phyloP scores from a whole-genome alignment of 371 early-diverging fungal genomes.

The Nematocida sp. region DNA sequence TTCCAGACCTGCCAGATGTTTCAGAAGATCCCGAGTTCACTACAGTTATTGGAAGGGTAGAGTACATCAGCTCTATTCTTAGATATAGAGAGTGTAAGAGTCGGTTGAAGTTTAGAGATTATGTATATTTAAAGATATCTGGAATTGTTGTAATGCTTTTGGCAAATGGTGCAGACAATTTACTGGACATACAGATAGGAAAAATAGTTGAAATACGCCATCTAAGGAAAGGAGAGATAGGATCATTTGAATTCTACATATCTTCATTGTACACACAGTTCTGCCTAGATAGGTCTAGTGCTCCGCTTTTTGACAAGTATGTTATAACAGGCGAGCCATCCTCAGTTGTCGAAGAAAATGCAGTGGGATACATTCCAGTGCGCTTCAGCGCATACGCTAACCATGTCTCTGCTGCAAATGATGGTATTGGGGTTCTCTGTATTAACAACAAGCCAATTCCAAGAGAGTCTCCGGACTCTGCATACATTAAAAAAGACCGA shows the following conservation, averaged over 20 bases:
- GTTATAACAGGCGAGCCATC: conserved; percentile 1
- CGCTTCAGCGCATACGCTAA: conserved; percentile 10
- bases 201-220: conserved; percentile 58
- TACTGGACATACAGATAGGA: conserved; percentile 60
- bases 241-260: conserved; percentile 58
- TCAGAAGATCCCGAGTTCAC: conserved; percentile 44
- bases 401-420: not conserved
- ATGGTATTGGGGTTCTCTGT: conserved; percentile 26
- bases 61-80: conserved; percentile 60
- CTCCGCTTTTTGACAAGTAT: conserved; percentile 6
- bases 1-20: not conserved
- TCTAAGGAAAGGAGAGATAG: conserved; percentile 53
- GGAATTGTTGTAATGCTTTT: conserved; percentile 57
- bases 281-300: conserved; percentile 1
- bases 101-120: conserved; percentile 50
- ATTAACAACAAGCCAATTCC: conserved; percentile 31
- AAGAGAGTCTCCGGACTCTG: conserved; percentile 24
- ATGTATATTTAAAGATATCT: conserved; percentile 56
- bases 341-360: conserved; percentile 16
- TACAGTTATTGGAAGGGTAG: conserved; percentile 60
- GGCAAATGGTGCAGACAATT: conserved; percentile 55
- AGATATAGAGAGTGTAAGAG: conserved; percentile 18
- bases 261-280: conserved; percentile 68
- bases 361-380: conserved; percentile 48
- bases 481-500: conserved; percentile 42